Conservation (phyloP, 306 rosid genomes). For the Cucurbita pepo region DNA sequence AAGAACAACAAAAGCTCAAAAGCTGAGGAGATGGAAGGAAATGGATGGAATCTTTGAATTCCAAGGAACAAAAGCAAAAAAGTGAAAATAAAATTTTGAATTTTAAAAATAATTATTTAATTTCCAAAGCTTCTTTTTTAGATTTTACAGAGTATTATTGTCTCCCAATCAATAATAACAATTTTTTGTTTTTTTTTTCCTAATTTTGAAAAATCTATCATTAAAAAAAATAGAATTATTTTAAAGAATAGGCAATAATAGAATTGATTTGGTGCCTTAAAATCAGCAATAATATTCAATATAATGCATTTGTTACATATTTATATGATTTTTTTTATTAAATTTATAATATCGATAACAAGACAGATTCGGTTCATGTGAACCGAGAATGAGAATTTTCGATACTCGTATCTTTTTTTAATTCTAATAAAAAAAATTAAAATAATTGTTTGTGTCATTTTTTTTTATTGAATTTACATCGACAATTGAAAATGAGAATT, state of each 20-base stretch:
- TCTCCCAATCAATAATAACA: background rate
- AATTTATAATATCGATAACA: background rate
- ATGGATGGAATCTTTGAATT: slow-evolving; percentile 74
- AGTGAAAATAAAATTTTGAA: background rate
- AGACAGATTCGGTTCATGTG: background rate
- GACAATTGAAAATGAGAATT: background rate
- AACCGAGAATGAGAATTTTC: background rate
- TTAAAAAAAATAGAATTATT: background rate
- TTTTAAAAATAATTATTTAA: background rate
- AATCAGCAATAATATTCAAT: background rate
- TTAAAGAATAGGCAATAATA: background rate
- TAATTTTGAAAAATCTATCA: background rate
- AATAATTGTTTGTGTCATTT: no score
- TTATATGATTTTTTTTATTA: no score
- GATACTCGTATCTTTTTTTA: no score
- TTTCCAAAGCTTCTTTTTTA: background rate
- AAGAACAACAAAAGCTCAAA: background rate
- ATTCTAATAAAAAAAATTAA: no score
- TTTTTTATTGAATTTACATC: no score
- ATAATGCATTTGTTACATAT: background rate
- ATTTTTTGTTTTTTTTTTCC: background rate
- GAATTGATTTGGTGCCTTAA: slow-evolving; percentile 3
- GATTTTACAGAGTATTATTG: slow-evolving; percentile 1
- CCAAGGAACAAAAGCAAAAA: slow-evolving; percentile 13
- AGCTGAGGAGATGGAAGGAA: slow-evolving; percentile 35